Evolutionary conservation across 805 yeast species (phyloP).

Genomic region (Wickerhamomyces mucosus): DNA sequence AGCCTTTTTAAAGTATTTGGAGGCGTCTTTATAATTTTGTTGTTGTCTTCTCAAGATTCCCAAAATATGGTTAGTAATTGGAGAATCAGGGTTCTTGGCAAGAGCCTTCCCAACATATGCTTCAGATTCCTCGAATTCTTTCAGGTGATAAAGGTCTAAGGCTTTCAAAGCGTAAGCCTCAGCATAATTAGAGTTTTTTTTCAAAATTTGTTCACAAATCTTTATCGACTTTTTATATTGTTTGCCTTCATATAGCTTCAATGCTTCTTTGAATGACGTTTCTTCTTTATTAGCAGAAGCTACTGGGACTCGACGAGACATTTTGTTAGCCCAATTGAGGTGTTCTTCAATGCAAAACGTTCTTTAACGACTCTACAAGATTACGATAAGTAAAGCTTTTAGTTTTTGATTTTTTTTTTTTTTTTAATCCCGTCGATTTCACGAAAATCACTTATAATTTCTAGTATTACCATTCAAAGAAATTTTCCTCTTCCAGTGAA

Average conservation of each 20-base stretch:
- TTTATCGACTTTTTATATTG: conserved; percentile 83
- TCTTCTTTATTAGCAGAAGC: conserved; percentile 51
- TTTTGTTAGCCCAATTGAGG: too few species aligned
- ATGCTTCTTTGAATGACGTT: conserved; percentile 67
- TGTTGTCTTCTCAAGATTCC: conserved; percentile 74
- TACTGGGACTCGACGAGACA: conserved; percentile 9
- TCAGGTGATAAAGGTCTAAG: conserved; percentile 46
- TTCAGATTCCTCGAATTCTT: conserved; percentile 56
- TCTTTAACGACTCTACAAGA: too few species aligned
- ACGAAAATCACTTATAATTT: too few species aligned
- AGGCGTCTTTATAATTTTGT: conserved; percentile 66
- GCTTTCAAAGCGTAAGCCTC: conserved; percentile 85
- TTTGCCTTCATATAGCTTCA: conserved; percentile 72
- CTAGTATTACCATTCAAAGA: too few species aligned
- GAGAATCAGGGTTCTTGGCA: conserved; percentile 47
- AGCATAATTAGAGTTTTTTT: conserved; percentile 66
- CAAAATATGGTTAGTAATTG: conserved; percentile 73
- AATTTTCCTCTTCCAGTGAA: too few species aligned
- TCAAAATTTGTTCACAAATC: conserved; percentile 62
- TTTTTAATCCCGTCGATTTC: too few species aligned
- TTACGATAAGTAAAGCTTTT: too few species aligned
- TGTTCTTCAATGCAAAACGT: too few species aligned
- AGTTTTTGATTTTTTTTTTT: too few species aligned
- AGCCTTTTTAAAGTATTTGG: conserved; percentile 68
- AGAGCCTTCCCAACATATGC: conserved; percentile 52